Conservation (phyloP, 2,329 filamentous ascomycete genomes). For the Apiospora pterosperma region DNA sequence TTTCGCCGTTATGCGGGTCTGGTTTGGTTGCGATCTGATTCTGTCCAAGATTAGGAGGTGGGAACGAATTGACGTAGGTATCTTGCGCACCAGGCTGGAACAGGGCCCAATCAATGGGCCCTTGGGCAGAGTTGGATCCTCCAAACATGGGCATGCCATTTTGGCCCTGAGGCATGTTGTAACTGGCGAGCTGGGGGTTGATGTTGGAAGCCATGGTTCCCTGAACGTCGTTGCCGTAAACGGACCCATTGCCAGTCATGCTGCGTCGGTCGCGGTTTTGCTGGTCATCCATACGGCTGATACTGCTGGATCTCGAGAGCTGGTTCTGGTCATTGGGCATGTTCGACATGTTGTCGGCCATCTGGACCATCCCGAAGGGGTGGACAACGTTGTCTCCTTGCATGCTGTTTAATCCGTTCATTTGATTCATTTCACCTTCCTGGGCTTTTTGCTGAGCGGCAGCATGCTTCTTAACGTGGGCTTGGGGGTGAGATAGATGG, state of each 20-base stretch:
- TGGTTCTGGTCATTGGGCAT: constrained; percentile 59
- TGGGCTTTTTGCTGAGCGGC: constrained; percentile 51
- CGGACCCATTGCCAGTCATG: constrained; percentile 46
- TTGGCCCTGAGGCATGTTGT: constrained; percentile 60
- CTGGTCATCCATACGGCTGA: constrained; percentile 55
- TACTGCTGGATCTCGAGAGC: constrained; percentile 58
- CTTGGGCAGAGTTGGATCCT: constrained; percentile 57
- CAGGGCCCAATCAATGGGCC: constrained; percentile 74
- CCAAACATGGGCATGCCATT: constrained; percentile 64
- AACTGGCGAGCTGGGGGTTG: constrained; percentile 61
- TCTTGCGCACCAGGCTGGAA: constrained; percentile 67
- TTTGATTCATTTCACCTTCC: constrained; percentile 55
- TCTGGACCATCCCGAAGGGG: constrained; percentile 54
- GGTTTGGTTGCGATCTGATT: constrained; percentile 67
- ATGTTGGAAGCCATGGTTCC: constrained; percentile 60
- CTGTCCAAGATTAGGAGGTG: constrained; percentile 64
- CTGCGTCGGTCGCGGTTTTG: constrained; percentile 54
- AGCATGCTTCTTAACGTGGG: constrained; percentile 78
- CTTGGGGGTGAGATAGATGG: constrained; percentile 89
- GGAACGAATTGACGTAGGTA: constrained; percentile 60
- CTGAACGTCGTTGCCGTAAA: constrained; percentile 56
- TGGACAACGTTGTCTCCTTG: constrained; percentile 55
- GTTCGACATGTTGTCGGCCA: constrained; percentile 56
- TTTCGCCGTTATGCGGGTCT: constrained; percentile 54
- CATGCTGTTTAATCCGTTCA: constrained; percentile 59